Evolutionary conservation across 306 rosid species (phyloP), one percentile per base, ranked within the genome.

Genomic region (Mimosa pudica): DNA sequence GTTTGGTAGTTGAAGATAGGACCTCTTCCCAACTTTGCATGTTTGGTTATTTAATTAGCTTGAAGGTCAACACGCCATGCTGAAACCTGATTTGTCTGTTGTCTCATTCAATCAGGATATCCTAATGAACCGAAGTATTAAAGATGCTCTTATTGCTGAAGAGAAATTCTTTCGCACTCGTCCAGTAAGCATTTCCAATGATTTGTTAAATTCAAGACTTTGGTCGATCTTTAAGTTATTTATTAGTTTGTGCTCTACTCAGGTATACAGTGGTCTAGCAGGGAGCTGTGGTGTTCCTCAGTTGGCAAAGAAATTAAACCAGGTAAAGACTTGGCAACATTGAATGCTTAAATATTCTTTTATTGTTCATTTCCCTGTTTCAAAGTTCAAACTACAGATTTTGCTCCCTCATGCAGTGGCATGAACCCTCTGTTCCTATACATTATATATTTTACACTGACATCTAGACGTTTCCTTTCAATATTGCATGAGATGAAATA

Each of bases 201-300:
- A 32, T 20, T 67, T 68, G 49, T 81, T 45, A 11, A 42, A 10
- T 65, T 80, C 51, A 38, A 51, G 77, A 33, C 24, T 80, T 8
- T 67, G 80, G 33, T 74, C 51, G 33, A 30, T 78, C 45, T 67
- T 38, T 60, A 10, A 20, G 36, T 69, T 36, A 38, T 57, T 73
- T 35, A 81, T 70, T 60, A 24, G 58, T 78, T 84, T 69, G 68
- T 85, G 73, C 75, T 79, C 64, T 73, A 76, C 71, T 46, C 72
- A 96, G 99, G 96, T 96, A 17, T 96, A 96, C 89, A 92, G 87
- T 17, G 88, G 92, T 74, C 90, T 96, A 64, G 94, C 94, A 69
- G 99, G 93, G 81, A 89, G 94, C 61, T 96, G 99, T 42, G 99
- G 99, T 24, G 86, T 96, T 84, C 99, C 99, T 74, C 99, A 90